Percentiles rank a stretch among this genome's conserved stretches.
Conservation (phyloP, 768 basidiomycete genomes). For the Suillus brevipes region DNA sequence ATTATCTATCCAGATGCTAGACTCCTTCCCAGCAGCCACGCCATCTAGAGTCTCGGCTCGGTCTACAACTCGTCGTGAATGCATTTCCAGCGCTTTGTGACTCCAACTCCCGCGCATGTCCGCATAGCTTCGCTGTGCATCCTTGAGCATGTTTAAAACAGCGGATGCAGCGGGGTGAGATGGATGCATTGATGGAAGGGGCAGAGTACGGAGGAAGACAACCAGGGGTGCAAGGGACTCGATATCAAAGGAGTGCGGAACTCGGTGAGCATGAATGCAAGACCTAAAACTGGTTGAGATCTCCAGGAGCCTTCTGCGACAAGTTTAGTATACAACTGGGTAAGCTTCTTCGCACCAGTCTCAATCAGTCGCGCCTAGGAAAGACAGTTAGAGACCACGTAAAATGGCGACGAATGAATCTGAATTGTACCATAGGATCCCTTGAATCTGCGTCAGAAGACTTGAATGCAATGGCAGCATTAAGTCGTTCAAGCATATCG, state of each 20-base stretch:
- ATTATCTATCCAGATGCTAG: constrained; percentile 68
- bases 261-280: constrained; percentile 52
- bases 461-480: constrained; percentile 79
- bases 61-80: constrained; percentile 68
- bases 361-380: constrained; percentile 69
- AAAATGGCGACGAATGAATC: neutral
- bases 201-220: constrained; percentile 66
- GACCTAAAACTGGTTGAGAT: constrained; percentile 57
- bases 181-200: constrained; percentile 77
- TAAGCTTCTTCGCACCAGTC: constrained; percentile 80
- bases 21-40: constrained; percentile 64
- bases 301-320: constrained; percentile 87
- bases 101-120: constrained; percentile 85
- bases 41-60: constrained; percentile 69
- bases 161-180: constrained; percentile 73
- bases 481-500: constrained; percentile 73
- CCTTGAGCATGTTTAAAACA: constrained; percentile 65
- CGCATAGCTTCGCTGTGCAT: constrained; percentile 80
- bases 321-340: constrained; percentile 80
- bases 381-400: neutral
- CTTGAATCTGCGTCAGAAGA: constrained; percentile 54
- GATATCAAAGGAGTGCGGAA: constrained; percentile 57
- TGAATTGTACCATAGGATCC: constrained; percentile 49
- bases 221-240: constrained; percentile 65
- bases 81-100: constrained; percentile 70